These are phyloP conservation scores for Neurospora sp. DNA, from an alignment of 495 filamentous ascomycete species.

Conservation along the genomic window DNA sequence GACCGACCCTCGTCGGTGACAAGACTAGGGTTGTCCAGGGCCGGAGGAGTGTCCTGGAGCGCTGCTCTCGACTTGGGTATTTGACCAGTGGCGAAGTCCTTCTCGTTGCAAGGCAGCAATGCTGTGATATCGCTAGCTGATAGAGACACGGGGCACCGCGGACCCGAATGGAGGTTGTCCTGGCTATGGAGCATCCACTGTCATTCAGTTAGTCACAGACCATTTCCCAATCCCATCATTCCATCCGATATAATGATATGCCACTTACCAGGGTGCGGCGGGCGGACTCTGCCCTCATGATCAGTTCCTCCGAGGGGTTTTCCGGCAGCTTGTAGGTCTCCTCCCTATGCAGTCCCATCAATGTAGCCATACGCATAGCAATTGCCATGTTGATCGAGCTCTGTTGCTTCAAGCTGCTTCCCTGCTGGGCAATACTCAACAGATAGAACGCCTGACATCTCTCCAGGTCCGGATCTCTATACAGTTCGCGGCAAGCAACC, in stretches of 20 bases:
- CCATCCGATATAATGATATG: not conserved
- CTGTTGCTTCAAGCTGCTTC: slow-evolving; percentile 34
- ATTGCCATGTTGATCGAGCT: slow-evolving; percentile 46
- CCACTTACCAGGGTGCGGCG: slow-evolving; percentile 35
- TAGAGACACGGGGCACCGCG: slow-evolving; percentile 35
- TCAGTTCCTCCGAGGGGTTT: slow-evolving; percentile 26
- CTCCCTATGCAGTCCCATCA: slow-evolving; percentile 42
- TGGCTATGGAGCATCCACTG: slow-evolving; percentile 46
- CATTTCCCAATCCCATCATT: not conserved
- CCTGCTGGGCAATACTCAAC: slow-evolving; percentile 42
- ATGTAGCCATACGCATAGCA: slow-evolving; percentile 40
- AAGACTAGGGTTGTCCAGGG: slow-evolving; percentile 32
- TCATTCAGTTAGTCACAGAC: not conserved
- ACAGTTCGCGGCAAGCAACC: slow-evolving; percentile 37
- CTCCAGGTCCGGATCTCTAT: slow-evolving; percentile 38
- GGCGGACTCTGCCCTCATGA: slow-evolving; percentile 35
- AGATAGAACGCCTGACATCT: slow-evolving; percentile 43
- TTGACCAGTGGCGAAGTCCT: slow-evolving; percentile 33
- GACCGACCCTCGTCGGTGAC: slow-evolving; percentile 29
- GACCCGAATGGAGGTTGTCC: slow-evolving; percentile 41
- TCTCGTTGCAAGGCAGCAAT: slow-evolving; percentile 38
- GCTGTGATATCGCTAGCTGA: slow-evolving; percentile 39
- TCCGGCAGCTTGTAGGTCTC: slow-evolving; percentile 33
- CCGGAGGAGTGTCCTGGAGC: slow-evolving; percentile 39
- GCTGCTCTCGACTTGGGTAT: slow-evolving; percentile 38